These are phyloP conservation scores for Sabuloglossum arenarium DNA, from an alignment of 495 filamentous ascomycete genomes.

Conservation along the genomic window DNA sequence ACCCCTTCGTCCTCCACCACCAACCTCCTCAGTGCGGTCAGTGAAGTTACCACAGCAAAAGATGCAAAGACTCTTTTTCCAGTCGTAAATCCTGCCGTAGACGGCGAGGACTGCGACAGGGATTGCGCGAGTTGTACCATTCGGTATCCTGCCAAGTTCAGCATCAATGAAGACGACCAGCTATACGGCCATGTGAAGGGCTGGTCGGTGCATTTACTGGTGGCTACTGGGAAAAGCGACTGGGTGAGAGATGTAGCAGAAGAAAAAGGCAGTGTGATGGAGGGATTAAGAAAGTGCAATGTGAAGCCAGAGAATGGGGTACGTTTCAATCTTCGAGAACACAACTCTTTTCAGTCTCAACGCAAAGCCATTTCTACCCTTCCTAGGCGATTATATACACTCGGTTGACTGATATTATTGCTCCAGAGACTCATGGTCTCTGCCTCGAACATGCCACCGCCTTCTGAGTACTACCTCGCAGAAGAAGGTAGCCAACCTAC, in stretches of 20 bases:
- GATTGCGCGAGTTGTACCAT: constrained; percentile 76
- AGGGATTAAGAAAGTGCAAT: constrained; percentile 49
- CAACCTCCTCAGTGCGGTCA: not conserved
- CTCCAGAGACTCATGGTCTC: constrained; percentile 71
- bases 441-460: constrained; percentile 78
- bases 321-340: not conserved
- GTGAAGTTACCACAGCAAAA: constrained; percentile 1
- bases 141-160: constrained; percentile 52
- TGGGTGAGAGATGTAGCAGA: constrained; percentile 83
- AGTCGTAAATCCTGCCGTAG: constrained; percentile 43
- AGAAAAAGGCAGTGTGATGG: constrained; percentile 87
- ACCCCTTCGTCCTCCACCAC: not conserved
- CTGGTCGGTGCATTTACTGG: constrained; percentile 75
- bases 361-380: not conserved
- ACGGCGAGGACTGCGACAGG: constrained; percentile 74
- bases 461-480: constrained; percentile 26
- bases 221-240: constrained; percentile 87
- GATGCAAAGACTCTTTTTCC: constrained; percentile 31
- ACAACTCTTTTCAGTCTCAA: not conserved
- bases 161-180: constrained; percentile 54
- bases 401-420: constrained; percentile 4
- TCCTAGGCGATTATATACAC: not conserved
- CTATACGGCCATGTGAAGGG: constrained; percentile 77
- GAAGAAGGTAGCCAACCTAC: constrained; percentile 33
- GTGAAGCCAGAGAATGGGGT: constrained; percentile 58